A percentile compares a stretch with the other conserved stretches of the same genome.
These are phyloP conservation scores for Bisporella sp. DNA, from an alignment of 2,329 filamentous ascomycete genomes.

Conservation along the genomic window DNA sequence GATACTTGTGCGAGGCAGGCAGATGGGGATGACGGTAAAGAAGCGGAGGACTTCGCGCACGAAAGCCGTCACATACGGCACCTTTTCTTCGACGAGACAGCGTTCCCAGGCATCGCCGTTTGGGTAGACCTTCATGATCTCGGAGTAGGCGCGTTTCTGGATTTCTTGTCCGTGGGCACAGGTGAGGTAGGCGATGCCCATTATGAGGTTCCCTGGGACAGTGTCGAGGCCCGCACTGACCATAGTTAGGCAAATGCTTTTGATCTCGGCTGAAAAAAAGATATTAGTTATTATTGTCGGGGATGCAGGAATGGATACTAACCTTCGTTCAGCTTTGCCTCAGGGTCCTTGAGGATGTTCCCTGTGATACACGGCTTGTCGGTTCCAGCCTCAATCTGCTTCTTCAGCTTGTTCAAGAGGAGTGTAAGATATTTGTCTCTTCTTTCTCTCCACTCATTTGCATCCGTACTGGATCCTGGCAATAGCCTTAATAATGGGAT, in stretches of 20 bases:
- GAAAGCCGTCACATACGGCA: constrained; percentile 69
- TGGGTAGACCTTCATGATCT: constrained; percentile 66
- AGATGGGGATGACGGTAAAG: constrained; percentile 76
- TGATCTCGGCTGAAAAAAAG: constrained; percentile 54
- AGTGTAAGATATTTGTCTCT: constrained; percentile 59
- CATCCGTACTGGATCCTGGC: constrained; percentile 50
- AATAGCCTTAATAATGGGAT: constrained; percentile 66
- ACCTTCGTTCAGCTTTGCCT: constrained; percentile 63
- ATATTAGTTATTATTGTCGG: constrained; percentile 2
- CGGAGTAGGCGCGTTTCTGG: constrained; percentile 61
- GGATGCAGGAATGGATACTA: neutral
- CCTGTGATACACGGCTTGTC: constrained; percentile 64
- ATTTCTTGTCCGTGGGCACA: constrained; percentile 60
- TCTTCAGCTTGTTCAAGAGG: constrained; percentile 52
- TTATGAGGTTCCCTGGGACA: constrained; percentile 67
- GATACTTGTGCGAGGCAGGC: constrained; percentile 64
- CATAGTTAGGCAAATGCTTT: constrained; percentile 77
- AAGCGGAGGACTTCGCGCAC: constrained; percentile 74
- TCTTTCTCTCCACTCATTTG: constrained; percentile 58
- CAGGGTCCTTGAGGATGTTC: constrained; percentile 54
- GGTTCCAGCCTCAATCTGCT: constrained; percentile 53
- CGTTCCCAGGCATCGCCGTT: constrained; percentile 69
- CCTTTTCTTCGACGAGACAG: constrained; percentile 66
- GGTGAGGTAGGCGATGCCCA: constrained; percentile 63
- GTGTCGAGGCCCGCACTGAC: constrained; percentile 77